Evolutionary conservation across 257 asterid species (phyloP), one percentile per base, ranked within the genome.

Genomic region (Lithospermum erythrorhizon): DNA sequence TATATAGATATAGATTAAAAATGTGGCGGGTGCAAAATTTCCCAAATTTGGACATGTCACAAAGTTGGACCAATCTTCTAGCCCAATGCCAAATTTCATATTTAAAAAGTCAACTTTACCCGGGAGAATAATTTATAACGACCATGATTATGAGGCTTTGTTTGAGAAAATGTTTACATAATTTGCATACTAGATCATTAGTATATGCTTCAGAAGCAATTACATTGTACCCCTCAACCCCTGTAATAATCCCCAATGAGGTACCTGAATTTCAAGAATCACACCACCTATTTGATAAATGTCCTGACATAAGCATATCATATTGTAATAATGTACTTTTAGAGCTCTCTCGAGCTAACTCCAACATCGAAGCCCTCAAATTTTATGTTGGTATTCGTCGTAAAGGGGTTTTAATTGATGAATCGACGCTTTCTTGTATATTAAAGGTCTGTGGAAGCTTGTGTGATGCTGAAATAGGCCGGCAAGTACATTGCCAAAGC

Each of bases 401-500:
- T 7, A 37, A 37, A 0, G 90, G 93, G 19, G 62, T 70, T 68
- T 68, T 48, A 51, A 81, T 82, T 11, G 95, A 91, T 64, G 79
- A 76, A 73, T 75, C 77, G 23, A 82, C 78, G 72, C 63, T 86
- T 68, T 91, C 96, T 73, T 87, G 90, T 58, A 74, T 82, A 58
- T 51, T 88, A 37, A 91, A 86, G 78, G 91, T 70, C 57, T 85
- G 90, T 15, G 82, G 84, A 15, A 75, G 82, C 75, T 70, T 78
- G 72, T 47, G 27, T 18, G 61, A 76, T 68, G 75, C 59, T 55
- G 62, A 60, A 6, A 45, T 78, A 48, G 98, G 96, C 30, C 79
- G 70, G 60, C 96, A 82, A 70, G 61, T 85, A 59, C 96, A 91
- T 72, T 73, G 91, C 56, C 85, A 82, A 15, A 82, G 96, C 66